Conservation (phyloP, 768 basidiomycete species). For the Hygrocybe coccinea region DNA sequence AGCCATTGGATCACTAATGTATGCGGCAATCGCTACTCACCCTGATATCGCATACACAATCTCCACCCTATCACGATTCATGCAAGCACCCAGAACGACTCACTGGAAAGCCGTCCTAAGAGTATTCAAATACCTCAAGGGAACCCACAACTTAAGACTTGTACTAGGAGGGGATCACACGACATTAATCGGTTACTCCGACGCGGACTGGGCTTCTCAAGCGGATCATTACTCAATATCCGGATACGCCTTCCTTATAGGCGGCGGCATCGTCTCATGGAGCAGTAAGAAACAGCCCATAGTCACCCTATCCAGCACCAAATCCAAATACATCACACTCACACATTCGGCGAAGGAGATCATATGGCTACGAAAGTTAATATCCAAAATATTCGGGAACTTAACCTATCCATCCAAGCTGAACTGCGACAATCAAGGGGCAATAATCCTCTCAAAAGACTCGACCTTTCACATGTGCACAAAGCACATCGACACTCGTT, state of each 20-base stretch:
- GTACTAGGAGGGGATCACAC: constrained; percentile 10
- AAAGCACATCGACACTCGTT: constrained; percentile 15
- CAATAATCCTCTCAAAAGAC: not conserved
- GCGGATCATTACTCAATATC: not conserved
- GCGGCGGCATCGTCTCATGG: constrained; percentile 6
- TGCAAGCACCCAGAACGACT: constrained; percentile 18
- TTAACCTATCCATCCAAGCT: not conserved
- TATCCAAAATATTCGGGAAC: constrained; percentile 11
- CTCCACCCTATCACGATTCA: constrained; percentile 23
- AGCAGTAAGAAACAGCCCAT: constrained; percentile 17
- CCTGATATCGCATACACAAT: constrained; percentile 26
- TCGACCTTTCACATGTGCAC: not conserved
- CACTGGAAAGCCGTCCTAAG: constrained; percentile 30
- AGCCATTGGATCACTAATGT: constrained; percentile 14
- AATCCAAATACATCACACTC: constrained; percentile 16
- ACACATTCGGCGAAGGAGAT: constrained; percentile 2
- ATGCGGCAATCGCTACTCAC: constrained; percentile 18
- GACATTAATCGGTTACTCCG: not conserved
- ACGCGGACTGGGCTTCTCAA: constrained; percentile 11
- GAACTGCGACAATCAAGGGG: not conserved
- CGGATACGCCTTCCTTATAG: not conserved
- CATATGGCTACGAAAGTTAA: constrained; percentile 24
- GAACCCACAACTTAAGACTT: constrained; percentile 10
- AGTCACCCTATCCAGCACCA: constrained; percentile 13
- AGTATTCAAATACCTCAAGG: constrained; percentile 29